phyloP scores from a whole-genome alignment of 306 rosid genomes.

The Mimosa bimucronata region DNA sequence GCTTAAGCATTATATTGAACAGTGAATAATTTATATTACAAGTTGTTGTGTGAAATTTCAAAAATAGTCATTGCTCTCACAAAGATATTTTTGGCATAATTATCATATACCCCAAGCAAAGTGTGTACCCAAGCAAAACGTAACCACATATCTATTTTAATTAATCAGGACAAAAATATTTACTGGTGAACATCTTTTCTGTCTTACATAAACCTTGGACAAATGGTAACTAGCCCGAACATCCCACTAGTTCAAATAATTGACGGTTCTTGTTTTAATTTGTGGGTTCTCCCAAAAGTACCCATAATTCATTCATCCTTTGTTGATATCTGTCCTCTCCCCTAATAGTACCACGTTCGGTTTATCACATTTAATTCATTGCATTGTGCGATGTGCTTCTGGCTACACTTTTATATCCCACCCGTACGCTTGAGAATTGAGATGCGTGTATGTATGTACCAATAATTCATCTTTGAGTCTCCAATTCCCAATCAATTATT shows the following conservation, averaged over 20 bases:
- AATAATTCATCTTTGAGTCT: slow-evolving; percentile 1
- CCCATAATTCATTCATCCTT: not conserved
- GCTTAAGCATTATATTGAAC: no score
- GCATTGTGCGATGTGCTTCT: not conserved
- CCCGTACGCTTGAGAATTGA: not conserved
- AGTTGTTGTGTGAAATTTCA: no score
- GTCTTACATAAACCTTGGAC: not conserved
- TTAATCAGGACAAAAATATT: no score
- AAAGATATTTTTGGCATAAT: not conserved
- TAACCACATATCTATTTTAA: not conserved
- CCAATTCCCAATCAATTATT: not conserved
- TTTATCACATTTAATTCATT: not conserved
- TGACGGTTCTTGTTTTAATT: not conserved
- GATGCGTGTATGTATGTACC: not conserved
- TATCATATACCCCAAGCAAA: no score
- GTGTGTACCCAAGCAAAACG: not conserved
- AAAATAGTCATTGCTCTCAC: no score
- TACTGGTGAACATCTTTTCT: no score
- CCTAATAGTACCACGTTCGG: not conserved
- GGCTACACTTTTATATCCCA: not conserved
- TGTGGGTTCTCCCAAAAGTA: not conserved
- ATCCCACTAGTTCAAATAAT: not conserved
- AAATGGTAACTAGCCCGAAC: not conserved
- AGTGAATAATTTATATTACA: no score
- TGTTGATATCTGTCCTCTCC: not conserved